These are phyloP conservation scores for Arthromyces matolae DNA, from an alignment of 768 basidiomycete genomes.

Conservation along the genomic window DNA sequence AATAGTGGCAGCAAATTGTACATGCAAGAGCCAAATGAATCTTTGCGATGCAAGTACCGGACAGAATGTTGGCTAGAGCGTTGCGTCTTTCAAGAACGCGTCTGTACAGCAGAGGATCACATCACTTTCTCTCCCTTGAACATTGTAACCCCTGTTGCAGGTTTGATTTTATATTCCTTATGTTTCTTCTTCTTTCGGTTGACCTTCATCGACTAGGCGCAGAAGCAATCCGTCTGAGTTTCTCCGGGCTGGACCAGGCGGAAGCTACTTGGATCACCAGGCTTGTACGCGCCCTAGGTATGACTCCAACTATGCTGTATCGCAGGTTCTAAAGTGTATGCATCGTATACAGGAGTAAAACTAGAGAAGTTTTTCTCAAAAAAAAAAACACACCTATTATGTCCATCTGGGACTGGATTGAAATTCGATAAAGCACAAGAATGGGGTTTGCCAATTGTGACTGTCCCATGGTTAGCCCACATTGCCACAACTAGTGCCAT, in stretches of 20 bases:
- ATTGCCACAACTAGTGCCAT: conserved; percentile 54
- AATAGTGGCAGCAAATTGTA: conserved; percentile 69
- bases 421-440: conserved; percentile 78
- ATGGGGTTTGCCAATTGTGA: conserved; percentile 76
- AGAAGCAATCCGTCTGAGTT: conserved; percentile 54
- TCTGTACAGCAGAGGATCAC: conserved; percentile 66
- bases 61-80: conserved; percentile 95
- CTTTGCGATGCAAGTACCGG: conserved; percentile 53
- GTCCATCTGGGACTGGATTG: conserved; percentile 61
- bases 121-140: conserved; percentile 66
- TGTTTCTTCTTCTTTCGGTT: neutral
- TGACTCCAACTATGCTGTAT: conserved; percentile 12
- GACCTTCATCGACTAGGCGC: conserved; percentile 39
- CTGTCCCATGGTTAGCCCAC: conserved; percentile 63
- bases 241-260: conserved; percentile 74
- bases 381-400: conserved; percentile 76
- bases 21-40: conserved; percentile 47
- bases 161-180: conserved; percentile 31
- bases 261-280: conserved; percentile 64
- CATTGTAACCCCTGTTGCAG: conserved; percentile 53
- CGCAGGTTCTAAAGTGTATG: neutral
- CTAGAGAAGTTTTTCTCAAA: conserved; percentile 59
- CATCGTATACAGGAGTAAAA: conserved; percentile 43
- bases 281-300: conserved; percentile 67
- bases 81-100: conserved; percentile 72